These are phyloP conservation scores for Gynochthodes officinalis DNA, from an alignment of 257 asterid species.

Conservation along the genomic window DNA sequence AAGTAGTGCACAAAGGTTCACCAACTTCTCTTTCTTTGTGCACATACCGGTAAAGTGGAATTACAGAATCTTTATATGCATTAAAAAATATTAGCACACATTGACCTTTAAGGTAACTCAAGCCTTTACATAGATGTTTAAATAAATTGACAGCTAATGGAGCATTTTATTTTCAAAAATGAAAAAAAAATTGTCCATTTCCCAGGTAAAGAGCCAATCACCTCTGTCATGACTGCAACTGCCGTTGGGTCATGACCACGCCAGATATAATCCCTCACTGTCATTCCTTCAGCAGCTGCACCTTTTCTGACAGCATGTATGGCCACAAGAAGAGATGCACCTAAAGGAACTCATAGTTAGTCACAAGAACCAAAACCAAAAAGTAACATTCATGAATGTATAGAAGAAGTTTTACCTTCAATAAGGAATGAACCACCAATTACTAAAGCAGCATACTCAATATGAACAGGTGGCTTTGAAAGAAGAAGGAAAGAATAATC, in stretches of 20 bases:
- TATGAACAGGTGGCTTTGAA: constrained; percentile 81
- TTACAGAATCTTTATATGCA: not conserved
- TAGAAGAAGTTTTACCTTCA: constrained; percentile 51
- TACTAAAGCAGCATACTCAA: constrained; percentile 91
- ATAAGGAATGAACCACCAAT: constrained; percentile 92
- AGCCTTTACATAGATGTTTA: not conserved
- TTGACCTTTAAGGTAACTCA: not conserved
- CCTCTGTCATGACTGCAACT: constrained; percentile 99
- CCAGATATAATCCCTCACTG: constrained; percentile 86
- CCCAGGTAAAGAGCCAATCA: constrained; percentile 27
- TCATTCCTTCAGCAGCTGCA: constrained; percentile 99
- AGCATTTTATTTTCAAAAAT: not conserved
- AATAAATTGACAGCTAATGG: not conserved
- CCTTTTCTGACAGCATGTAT: constrained; percentile 86
- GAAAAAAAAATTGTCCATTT: not conserved
- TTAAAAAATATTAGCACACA: not conserved
- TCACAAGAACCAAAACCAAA: constrained; percentile 10
- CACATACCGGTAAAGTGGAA: not conserved
- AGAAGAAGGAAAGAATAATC: not conserved
- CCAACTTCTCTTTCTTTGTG: not conserved
- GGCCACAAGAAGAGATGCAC: constrained; percentile 92
- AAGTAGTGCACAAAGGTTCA: not conserved
- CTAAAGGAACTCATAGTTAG: constrained; percentile 31
- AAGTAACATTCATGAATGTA: not conserved
- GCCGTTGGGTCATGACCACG: constrained; percentile 98